Evolutionary conservation across 306 rosid species (phyloP), one percentile per base, ranked within the genome.

Genomic region (Prosopis cineraria): DNA sequence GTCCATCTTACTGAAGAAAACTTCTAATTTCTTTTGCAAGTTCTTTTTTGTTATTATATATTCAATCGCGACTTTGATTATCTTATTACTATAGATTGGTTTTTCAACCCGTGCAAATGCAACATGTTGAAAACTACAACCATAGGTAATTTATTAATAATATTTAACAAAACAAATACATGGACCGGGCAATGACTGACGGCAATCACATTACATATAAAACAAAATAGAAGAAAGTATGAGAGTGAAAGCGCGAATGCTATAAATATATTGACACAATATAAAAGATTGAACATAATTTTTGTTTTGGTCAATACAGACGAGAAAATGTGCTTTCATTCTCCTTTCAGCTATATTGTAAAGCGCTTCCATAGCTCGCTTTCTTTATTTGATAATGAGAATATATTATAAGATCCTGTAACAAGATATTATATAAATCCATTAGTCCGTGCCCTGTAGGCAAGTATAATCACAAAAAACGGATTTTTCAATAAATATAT

Each of bases 351-450:
- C 45, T 36, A 3, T 79, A 24, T 76, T 30, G 77, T 29, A 33
- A 68, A 83, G 52, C 60, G 79, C 72, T 19, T 81, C 77, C 29
- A 47, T 73, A 85, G 73, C 27, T 78, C 83, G 78, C 84, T 81
- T 79, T 72, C 88, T 84, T 91, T 86, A 89, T 89, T 91, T 67
- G 41, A 77, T 59, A 25, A n/a, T n/a, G 24, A 19, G 2, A 17
- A 47, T 50, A 65, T 25, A 27, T 37, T 82, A 73, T 47, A 43
- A 81, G 45, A 75, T 58, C 88, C 93, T 89, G 60, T 63, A 79
- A 14, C 55, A n/a, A 25, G 17, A 74, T 40, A 39, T 6, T 7
- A 1, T 24, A 20, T 52, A 16, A 22, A 3, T 68, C 22, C 27
- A 45, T 78, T 31, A 48, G 76, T 76, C 73, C 70, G 36, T 64